These are phyloP conservation scores for Colletotrichum falcatum DNA, from an alignment of 2,329 filamentous ascomycete species.

Conservation along the genomic window DNA sequence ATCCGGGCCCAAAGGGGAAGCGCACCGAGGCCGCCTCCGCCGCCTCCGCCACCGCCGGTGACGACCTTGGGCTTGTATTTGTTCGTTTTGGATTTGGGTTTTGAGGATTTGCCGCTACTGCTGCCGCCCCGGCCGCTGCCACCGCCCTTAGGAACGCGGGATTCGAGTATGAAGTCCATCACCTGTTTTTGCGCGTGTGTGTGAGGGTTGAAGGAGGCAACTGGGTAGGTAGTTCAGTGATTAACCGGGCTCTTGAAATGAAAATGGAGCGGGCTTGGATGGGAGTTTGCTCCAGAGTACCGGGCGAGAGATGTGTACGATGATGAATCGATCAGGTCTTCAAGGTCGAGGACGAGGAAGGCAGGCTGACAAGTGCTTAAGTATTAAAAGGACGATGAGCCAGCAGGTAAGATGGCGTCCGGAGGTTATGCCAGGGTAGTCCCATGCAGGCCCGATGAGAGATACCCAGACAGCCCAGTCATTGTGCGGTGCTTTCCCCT, in stretches of 20 bases:
- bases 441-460: background rate
- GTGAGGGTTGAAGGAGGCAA: background rate
- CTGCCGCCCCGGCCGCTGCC: conserved; percentile 22
- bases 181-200: background rate
- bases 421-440: background rate
- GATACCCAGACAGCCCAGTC: background rate
- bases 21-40: conserved; percentile 22
- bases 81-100: conserved; percentile 16
- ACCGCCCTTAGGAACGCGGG: conserved; percentile 34
- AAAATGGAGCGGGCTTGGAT: background rate
- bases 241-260: background rate
- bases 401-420: background rate
- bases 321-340: background rate
- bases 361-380: conserved; percentile 9
- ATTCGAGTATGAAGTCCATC: conserved; percentile 35
- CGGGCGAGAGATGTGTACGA: background rate
- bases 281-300: background rate
- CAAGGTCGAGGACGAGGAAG: background rate
- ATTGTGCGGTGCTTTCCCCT: background rate
- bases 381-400: background rate
- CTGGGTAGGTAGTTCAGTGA: background rate
- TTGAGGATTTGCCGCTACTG: conserved; percentile 3
- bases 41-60: conserved; percentile 8
- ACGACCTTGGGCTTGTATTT: conserved; percentile 31
- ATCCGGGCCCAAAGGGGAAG: conserved; percentile 40